These are phyloP conservation scores for Metarhizium humberi DNA, from an alignment of 2,329 filamentous ascomycete species.

Conservation along the genomic window DNA sequence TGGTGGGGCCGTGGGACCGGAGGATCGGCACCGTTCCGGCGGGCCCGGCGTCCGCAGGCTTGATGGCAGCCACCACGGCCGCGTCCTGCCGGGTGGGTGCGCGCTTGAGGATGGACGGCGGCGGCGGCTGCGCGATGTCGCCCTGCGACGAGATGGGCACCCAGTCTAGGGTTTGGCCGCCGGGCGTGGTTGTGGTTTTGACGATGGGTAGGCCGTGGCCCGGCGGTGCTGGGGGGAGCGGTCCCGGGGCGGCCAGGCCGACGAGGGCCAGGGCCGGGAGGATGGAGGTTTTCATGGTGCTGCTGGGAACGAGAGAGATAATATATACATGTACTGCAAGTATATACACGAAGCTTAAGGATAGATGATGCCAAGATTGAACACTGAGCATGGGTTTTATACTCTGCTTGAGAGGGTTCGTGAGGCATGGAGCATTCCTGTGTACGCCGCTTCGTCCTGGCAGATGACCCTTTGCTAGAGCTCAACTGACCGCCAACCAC, in stretches of 20 bases:
- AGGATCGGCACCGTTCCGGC: conserved; percentile 11
- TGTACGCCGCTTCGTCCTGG: background rate
- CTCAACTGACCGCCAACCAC: background rate
- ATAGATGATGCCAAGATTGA: background rate
- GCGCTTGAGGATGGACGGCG: background rate
- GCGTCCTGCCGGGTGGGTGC: background rate
- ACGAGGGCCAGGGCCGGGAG: background rate
- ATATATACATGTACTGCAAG: too few species aligned
- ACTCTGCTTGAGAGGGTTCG: background rate
- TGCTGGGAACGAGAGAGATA: background rate
- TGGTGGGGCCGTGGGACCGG: conserved; percentile 5
- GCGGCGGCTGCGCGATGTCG: conserved; percentile 6
- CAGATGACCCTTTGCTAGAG: background rate
- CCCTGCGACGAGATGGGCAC: conserved; percentile 10
- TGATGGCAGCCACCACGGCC: conserved; percentile 2
- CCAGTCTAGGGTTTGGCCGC: conserved; percentile 13
- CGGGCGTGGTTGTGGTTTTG: conserved; percentile 6
- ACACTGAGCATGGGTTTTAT: background rate
- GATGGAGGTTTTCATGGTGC: background rate
- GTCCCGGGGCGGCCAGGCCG: background rate
- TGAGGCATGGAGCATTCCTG: background rate
- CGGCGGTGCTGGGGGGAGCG: background rate
- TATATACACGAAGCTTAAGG: background rate
- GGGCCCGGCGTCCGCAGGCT: conserved; percentile 6
- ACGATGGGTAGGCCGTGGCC: conserved; percentile 7